Conservation (phyloP, 306 rosid genomes). For the Acacia acuminata region DNA sequence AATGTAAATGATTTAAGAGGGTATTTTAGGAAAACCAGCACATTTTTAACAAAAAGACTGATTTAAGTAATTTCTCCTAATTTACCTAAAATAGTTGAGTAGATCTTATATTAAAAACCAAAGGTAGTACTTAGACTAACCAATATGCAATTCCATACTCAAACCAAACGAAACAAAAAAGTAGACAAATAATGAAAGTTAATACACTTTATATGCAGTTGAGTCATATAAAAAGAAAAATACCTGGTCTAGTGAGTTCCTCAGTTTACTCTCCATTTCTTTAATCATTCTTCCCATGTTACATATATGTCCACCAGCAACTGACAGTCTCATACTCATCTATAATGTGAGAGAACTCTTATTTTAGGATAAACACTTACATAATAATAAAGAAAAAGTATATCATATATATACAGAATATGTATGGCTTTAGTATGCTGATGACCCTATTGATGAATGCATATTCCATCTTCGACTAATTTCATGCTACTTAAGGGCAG, state of each 20-base stretch:
- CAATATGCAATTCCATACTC: background rate
- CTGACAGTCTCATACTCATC: slow-evolving; percentile 87
- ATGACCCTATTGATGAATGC: background rate
- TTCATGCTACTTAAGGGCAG: background rate
- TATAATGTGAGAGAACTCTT: slow-evolving; percentile 28
- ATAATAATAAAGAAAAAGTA: background rate
- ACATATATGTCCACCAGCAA: slow-evolving; percentile 90
- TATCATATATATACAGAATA: background rate
- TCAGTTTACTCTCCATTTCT: slow-evolving; percentile 98
- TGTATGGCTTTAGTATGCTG: background rate
- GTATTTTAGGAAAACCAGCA: too few relatives aligned
- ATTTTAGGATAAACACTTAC: background rate
- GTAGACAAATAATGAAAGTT: background rate
- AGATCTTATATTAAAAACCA: too few relatives aligned
- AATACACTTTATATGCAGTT: background rate
- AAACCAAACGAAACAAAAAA: background rate
- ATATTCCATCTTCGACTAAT: slow-evolving; percentile 3
- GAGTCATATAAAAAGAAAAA: background rate
- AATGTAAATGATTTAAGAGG: too few relatives aligned
- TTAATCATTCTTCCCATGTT: slow-evolving; percentile 99
- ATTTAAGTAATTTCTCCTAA: too few relatives aligned
- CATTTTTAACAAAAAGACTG: too few relatives aligned
- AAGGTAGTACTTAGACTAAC: background rate
- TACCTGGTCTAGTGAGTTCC: slow-evolving; percentile 98
- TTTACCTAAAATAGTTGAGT: too few relatives aligned